phyloP scores from a whole-genome alignment of 257 asterid genomes.

The Solanum appendiculatum region DNA sequence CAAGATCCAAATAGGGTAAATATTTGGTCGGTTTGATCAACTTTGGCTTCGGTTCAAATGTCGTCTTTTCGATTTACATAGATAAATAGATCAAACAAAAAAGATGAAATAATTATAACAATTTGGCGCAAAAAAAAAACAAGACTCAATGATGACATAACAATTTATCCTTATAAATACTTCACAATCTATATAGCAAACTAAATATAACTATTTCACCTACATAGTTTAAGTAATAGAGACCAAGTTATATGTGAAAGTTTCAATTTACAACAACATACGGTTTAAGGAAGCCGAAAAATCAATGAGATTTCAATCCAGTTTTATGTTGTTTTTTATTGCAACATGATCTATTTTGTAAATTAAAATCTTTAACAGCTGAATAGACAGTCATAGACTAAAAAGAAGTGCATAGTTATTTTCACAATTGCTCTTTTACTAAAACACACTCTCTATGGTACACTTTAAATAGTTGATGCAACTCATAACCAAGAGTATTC shows the following conservation, averaged over 20 bases:
- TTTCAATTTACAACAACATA: too few species aligned
- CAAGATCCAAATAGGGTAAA: neutral
- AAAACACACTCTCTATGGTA: neutral
- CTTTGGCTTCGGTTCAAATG: neutral
- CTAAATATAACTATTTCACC: neutral
- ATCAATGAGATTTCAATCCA: neutral
- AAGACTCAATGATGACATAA: neutral
- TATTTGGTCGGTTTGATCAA: neutral
- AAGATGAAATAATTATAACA: neutral
- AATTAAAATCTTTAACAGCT: neutral
- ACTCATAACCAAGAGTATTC: neutral
- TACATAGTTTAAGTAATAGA: neutral
- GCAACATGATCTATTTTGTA: neutral
- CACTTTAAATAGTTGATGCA: neutral
- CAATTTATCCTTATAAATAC: neutral
- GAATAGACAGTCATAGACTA: neutral
- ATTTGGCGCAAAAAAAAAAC: fast-evolving
- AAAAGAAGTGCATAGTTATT: neutral
- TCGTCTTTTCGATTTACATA: neutral
- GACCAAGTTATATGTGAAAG: neutral
- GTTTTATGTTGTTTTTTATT: too few species aligned
- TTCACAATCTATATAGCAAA: neutral
- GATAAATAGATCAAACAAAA: neutral
- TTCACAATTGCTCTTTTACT: neutral
- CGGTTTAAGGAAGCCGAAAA: neutral